Evolutionary conservation across 164 flowering plant genomes (phyloP), one percentile per base, ranked within the genome.

Genomic region (grape (Vitis vinifera)): DNA sequence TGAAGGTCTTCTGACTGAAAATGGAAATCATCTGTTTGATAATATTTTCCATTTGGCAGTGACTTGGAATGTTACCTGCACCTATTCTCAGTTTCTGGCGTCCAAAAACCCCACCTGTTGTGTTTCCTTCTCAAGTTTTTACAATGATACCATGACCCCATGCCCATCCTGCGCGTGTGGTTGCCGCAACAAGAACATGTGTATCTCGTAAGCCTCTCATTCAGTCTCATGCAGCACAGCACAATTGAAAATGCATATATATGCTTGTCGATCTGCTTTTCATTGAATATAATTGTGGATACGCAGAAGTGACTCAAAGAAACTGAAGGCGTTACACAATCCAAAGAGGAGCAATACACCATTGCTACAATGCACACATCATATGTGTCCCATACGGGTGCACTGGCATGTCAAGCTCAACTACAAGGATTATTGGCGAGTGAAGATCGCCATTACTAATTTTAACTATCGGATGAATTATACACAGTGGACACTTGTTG

Each of bases 1-100:
- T 31, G 7, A 29, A 23, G 10, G 7, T 68, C 30, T 47, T 29
- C 68, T 50, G 11, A 17, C 37, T 47, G 12, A 66, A 66, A 55
- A 14, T 44, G 30, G 48, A 44, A 37, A 51, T 19, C 15, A 13
- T 56, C 44, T 31, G 9, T 63, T 29, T 62, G 9, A 48, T 8
- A 23, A n/a, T 2, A 10, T 37, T 63, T 23, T 55, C 68, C 64
- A 10, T 30, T 75, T 16, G 78, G 84, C 93, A 92, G 94, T 90
- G 93, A 92, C 93, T 63, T 90, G 95, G 95, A 90, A 90, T 72
- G 89, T 92, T 56, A 92, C 96, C 0, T 92, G 96, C 85, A 91
- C 94, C n/a, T 91, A 88, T 53, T 91, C 97, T 1, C 91, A 91
- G 81, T 87, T 91, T 69, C 73, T 91, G 19, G 90, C 92, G 3